Evolutionary conservation across 805 yeast genomes (phyloP), one percentile per base, ranked within the genome.

Genomic region (Kuraishia floccosa): DNA sequence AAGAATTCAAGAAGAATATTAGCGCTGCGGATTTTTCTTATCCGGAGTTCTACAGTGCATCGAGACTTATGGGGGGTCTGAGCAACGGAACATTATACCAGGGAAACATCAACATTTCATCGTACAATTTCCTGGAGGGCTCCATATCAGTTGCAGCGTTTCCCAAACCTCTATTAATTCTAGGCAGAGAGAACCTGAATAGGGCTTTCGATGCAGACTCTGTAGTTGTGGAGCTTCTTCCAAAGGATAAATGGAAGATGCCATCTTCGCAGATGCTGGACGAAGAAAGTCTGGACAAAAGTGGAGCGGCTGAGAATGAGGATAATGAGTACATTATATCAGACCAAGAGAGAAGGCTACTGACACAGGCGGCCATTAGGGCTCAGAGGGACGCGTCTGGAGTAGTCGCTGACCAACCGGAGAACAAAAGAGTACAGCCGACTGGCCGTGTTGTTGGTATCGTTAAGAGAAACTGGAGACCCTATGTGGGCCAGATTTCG

Each of bases 391-490:
- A 15, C 8, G 25, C 12, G 6, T 6, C 12, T n/a, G 43, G 56
- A 3, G 41, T 46, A 7, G 54, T 64, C 19, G 52, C 49, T 9
- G 63, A 58, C 3, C 67, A 58, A 12, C 54, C 52, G 15, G 51
- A 56, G 8, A 54, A 52, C 28, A 51, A 50, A 30, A 68, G 68
- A 39, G 52, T 78, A 15, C 86, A 81, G 47, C 98, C 97, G n/a
- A 89, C 98, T 0, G 97, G 94, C 3, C 72, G 74, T 41, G 81
- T 91, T 22, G 96, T 91, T 9, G 93, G 94, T 18, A 69, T 91
- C 17, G 61, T 76, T 25, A 79, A 84, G 56, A 71, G 99, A 55
- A 83, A 89, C 38, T 91, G 98, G 98, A 72, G 98, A 52, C 76
- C 77, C 41, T 91, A 87, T 48, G 98, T 91, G 24, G 98, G 98